phyloP scores from a whole-genome alignment of 805 yeast species.

The Kuraishia piskuri region DNA sequence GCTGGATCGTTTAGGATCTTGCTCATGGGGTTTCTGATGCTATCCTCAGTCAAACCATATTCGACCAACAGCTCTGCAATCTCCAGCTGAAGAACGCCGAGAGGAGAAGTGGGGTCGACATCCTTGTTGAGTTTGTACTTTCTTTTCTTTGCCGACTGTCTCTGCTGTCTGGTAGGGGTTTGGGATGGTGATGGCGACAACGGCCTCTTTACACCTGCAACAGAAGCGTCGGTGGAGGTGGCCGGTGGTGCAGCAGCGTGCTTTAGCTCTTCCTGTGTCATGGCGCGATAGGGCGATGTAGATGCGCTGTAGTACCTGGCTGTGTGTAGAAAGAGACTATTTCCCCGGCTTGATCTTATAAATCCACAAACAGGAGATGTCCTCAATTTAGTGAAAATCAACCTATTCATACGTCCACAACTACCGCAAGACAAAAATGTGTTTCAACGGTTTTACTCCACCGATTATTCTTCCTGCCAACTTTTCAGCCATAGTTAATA shows the following conservation, averaged over 20 bases:
- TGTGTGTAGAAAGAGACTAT: not conserved
- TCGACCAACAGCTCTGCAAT: slow-evolving; percentile 48
- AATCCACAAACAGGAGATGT: not conserved
- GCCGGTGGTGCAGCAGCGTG: not conserved
- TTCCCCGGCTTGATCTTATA: not conserved
- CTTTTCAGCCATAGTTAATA: not conserved
- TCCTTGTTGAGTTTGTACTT: slow-evolving; percentile 55
- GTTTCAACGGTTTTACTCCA: not conserved
- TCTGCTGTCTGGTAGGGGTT: slow-evolving; percentile 38
- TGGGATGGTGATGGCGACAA: slow-evolving; percentile 20
- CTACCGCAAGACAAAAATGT: not conserved
- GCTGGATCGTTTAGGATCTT: slow-evolving; percentile 52
- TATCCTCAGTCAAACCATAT: slow-evolving; percentile 31
- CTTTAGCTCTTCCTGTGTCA: not conserved
- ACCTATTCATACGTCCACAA: not conserved
- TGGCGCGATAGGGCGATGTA: not conserved
- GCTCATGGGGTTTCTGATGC: slow-evolving; percentile 58
- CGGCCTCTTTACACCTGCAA: not conserved
- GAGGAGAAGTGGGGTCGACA: slow-evolving; percentile 69
- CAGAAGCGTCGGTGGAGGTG: not conserved
- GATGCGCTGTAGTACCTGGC: not conserved
- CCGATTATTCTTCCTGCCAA: not conserved
- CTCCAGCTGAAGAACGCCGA: slow-evolving; percentile 72
- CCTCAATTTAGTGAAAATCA: not conserved
- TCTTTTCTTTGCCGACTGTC: slow-evolving; percentile 15